Evolutionary conservation across 108 stramenopile genomes (phyloP).

Genomic region (Pelagomonas calceolata): DNA sequence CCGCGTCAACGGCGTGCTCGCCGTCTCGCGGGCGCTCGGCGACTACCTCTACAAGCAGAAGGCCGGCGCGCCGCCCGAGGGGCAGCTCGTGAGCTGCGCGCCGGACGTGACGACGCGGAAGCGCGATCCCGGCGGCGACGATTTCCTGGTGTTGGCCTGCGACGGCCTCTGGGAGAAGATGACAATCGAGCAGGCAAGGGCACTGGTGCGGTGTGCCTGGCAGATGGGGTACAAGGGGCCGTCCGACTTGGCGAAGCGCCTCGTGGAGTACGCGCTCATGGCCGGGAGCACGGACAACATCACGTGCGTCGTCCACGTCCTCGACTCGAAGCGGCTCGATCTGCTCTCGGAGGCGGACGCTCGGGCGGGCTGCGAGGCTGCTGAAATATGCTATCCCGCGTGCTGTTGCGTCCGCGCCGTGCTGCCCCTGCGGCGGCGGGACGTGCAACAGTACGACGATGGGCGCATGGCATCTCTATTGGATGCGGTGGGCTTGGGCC

Average conservation of each 20-base stretch:
- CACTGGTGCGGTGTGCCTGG: background rate
- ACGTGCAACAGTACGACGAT: background rate
- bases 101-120: slow-evolving; percentile 58
- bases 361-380: too few species aligned
- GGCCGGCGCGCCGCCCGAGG: slow-evolving; percentile 32
- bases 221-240: background rate
- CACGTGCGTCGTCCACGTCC: background rate
- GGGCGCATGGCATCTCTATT: background rate
- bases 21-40: slow-evolving; percentile 72
- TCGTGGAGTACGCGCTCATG: background rate
- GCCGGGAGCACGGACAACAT: background rate
- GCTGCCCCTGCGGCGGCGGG: background rate
- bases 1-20: slow-evolving; percentile 81
- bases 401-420: background rate
- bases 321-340: background rate
- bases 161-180: background rate
- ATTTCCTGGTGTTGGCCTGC: slow-evolving; percentile 31
- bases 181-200: background rate
- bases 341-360: background rate
- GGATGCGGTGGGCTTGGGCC: background rate
- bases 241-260: background rate
- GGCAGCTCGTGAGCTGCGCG: slow-evolving; percentile 70
- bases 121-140: slow-evolving; percentile 51
- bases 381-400: background rate
- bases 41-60: slow-evolving; percentile 73